Evolutionary conservation across 306 rosid genomes (phyloP).

Genomic region (Malus sieversii): DNA sequence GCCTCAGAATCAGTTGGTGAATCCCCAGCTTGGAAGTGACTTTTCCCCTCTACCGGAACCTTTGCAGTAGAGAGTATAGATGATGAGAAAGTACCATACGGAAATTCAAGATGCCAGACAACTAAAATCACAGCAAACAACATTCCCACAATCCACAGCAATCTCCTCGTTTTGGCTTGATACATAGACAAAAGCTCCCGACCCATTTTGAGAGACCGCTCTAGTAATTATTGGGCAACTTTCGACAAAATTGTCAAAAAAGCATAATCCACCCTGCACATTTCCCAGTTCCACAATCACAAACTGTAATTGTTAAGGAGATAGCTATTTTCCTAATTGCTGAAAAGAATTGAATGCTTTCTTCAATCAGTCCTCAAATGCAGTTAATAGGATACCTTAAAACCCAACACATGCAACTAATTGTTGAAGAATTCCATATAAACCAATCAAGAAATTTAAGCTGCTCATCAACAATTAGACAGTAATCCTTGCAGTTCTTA

Average conservation of each 20-base stretch:
- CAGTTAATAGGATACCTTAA: neutral
- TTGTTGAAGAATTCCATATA: neutral
- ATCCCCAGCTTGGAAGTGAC: slow-evolving; percentile 20
- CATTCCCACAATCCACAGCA: slow-evolving; percentile 43
- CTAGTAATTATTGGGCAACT: slow-evolving; percentile 11
- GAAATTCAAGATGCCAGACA: slow-evolving; percentile 47
- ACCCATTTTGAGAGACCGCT: slow-evolving; percentile 42
- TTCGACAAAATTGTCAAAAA: slow-evolving; percentile 10
- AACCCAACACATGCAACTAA: neutral
- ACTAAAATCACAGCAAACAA: slow-evolving; percentile 44
- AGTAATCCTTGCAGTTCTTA: neutral
- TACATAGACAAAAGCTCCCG: slow-evolving; percentile 31
- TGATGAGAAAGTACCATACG: slow-evolving; percentile 27
- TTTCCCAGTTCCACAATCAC: neutral
- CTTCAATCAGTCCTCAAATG: neutral
- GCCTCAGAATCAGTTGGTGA: slow-evolving; percentile 17
- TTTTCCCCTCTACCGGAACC: slow-evolving; percentile 13
- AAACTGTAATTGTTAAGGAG: neutral
- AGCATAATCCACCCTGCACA: slow-evolving; percentile 37
- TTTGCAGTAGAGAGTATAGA: slow-evolving; percentile 36
- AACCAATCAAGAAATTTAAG: neutral
- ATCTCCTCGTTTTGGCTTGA: slow-evolving; percentile 42
- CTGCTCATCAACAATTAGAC: neutral
- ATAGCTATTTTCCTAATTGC: neutral
- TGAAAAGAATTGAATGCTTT: neutral